Evolutionary conservation across 148 eudicot genomes (phyloP).

Genomic region (Cornus florida): DNA sequence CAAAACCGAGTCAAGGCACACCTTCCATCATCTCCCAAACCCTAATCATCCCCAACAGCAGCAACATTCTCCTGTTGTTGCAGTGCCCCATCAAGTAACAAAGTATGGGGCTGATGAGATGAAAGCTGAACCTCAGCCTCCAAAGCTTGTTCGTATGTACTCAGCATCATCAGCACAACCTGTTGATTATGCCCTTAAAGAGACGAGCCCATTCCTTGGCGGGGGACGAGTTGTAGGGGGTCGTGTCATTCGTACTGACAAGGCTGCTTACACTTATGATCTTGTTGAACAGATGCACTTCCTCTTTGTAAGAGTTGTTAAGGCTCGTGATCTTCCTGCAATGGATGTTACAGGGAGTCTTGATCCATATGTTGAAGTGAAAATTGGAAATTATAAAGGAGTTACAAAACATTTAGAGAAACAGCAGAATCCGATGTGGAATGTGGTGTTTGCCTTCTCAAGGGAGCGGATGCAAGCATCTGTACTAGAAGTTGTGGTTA

Average conservation of each 20-base stretch:
- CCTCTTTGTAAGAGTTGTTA: slow-evolving; percentile 83
- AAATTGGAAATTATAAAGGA: slow-evolving; percentile 88
- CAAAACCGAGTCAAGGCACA: slow-evolving; percentile 59
- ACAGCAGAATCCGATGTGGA: slow-evolving; percentile 82
- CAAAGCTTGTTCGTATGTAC: slow-evolving; percentile 70
- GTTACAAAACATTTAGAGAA: slow-evolving; percentile 86
- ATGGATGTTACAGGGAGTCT: slow-evolving; percentile 93
- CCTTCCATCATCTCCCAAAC: slow-evolving; percentile 79
- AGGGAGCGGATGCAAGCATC: slow-evolving; percentile 88
- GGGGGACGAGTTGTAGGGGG: slow-evolving; percentile 97
- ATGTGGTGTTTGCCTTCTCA: slow-evolving; percentile 91
- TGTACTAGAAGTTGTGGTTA: slow-evolving; percentile 73
- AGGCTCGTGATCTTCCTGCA: slow-evolving; percentile 86
- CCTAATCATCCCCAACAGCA: slow-evolving; percentile 28
- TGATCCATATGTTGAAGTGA: slow-evolving; percentile 90
- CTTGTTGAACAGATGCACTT: slow-evolving; percentile 93
- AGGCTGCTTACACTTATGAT: slow-evolving; percentile 70
- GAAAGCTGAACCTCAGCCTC: slow-evolving; percentile 72
- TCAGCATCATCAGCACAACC: slow-evolving; percentile 78
- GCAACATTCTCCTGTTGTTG: slow-evolving; percentile 29
- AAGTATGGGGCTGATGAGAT: slow-evolving; percentile 68
- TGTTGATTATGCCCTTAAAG: slow-evolving; percentile 83
- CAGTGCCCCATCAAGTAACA: slow-evolving; percentile 37
- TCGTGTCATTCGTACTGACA: slow-evolving; percentile 69
- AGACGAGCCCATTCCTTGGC: slow-evolving; percentile 95